Evolutionary conservation across 2,329 filamentous ascomycete genomes (phyloP).

Genomic region (Huntiella bhutanensis): DNA sequence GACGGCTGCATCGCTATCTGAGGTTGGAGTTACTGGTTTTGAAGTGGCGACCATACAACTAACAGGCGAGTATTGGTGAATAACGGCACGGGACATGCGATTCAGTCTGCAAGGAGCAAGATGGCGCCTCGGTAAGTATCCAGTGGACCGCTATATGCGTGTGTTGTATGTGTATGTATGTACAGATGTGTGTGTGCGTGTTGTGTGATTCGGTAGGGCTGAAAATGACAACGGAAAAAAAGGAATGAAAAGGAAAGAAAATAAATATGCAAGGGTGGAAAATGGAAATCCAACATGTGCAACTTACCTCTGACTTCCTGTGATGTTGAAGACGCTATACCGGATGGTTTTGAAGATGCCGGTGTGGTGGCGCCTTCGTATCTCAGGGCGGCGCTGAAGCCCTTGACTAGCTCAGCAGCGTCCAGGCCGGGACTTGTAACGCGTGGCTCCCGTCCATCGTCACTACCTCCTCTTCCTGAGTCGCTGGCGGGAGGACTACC

Average conservation of each 20-base stretch:
- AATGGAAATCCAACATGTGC: not conserved
- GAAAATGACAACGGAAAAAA: slow-evolving; percentile 1
- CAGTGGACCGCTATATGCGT: no score
- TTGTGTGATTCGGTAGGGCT: not conserved
- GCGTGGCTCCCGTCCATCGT: not conserved
- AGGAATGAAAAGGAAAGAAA: not conserved
- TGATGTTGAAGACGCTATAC: not conserved
- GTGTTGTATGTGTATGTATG: no score
- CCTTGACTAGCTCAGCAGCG: slow-evolving; percentile 7
- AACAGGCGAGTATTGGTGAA: no score
- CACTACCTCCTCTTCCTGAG: not conserved
- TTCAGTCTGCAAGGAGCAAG: no score
- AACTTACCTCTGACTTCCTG: not conserved
- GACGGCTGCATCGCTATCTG: no score
- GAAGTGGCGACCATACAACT: no score
- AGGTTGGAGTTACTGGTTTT: no score
- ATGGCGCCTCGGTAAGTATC: no score
- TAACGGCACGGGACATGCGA: no score
- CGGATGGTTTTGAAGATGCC: no score
- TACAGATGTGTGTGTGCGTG: no score
- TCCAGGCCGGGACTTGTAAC: not conserved
- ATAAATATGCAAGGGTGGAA: not conserved
- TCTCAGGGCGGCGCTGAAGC: slow-evolving; percentile 8
- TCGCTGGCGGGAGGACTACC: no score
- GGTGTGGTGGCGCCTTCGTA: slow-evolving; percentile 1